Evolutionary conservation across 306 rosid genomes (phyloP), one percentile per base, ranked within the genome.

Genomic region (Cucurbita argyrosperma): DNA sequence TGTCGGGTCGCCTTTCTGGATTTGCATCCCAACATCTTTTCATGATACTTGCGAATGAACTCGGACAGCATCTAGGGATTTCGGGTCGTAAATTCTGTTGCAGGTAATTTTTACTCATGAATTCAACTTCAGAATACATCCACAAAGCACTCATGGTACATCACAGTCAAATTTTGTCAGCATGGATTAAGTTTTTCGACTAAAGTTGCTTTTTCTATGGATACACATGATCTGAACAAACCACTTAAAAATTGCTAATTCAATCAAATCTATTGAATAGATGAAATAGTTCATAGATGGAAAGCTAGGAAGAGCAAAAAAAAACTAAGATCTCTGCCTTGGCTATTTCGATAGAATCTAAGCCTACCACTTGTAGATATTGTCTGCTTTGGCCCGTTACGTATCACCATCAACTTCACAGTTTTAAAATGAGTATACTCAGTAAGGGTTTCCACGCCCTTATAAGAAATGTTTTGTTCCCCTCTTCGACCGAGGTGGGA

Each of bases 31-130:
- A 90, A 75, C 98, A 88, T 86, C 79, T 92, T 59, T 79, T 61
- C 98, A 92, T 88, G 67, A 86, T 81, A 42, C 43, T 88, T 26
- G 80, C 88, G 1, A 87, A 73, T 1, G 83, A 75, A 54, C 84
- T 83, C 1, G 96, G 96, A 72, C 98, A 92, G 21, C 96, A 90
- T 79, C 90, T 81, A 0, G 98, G 98, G 37, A 90, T 86, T 2
- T 92, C 91, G 4, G 98, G 98, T 71, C 96, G 85, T 40, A 88
- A 77, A 70, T 92, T 87, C 97, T 90, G 91, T 49, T 49, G 71
- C 69, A 76, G 75, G 10, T 59, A 75, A 60, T 16, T 50, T 0
- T 23, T 5, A 23, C 35, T 16, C 18, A 14, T 50, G 54, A 55
- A 55, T 19, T 9, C 60, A 55, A 18, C 13, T 18, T 55, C 60